A percentile compares a stretch with the other conserved stretches of the same genome.
These are phyloP conservation scores for Podospora fimiseda DNA, from an alignment of 495 filamentous ascomycete genomes.

Conservation along the genomic window DNA sequence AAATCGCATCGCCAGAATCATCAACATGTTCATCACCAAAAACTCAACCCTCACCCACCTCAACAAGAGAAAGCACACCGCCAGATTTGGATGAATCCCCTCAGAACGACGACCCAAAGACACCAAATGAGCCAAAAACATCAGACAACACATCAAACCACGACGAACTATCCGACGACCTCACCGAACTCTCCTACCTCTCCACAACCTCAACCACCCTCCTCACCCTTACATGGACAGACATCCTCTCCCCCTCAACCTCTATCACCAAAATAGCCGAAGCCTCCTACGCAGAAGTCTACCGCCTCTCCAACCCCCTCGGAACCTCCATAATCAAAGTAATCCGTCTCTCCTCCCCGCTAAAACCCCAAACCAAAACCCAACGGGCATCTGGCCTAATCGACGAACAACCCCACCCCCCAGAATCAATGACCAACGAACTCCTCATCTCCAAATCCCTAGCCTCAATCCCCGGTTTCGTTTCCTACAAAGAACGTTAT, in stretches of 20 bases:
- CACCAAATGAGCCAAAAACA: too few relatives aligned
- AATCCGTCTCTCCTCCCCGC: slow-evolving; percentile 43
- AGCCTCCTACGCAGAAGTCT: slow-evolving; percentile 63
- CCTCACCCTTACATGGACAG: slow-evolving; percentile 43
- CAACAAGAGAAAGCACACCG: too few relatives aligned
- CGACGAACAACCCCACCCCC: slow-evolving; percentile 43
- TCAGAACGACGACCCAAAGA: too few relatives aligned
- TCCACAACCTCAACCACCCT: too few relatives aligned
- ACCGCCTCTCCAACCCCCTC: slow-evolving; percentile 47
- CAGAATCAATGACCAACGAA: slow-evolving; percentile 47
- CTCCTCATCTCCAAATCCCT: slow-evolving; percentile 69
- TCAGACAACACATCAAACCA: slow-evolving; percentile 1
- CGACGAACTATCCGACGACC: slow-evolving; percentile 5
- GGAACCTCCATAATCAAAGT: slow-evolving; percentile 50
- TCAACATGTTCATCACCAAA: too few relatives aligned
- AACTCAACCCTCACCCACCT: too few relatives aligned
- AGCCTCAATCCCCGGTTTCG: slow-evolving; percentile 78
- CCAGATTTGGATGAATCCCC: too few relatives aligned
- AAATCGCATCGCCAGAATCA: too few relatives aligned
- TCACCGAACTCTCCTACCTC: too few relatives aligned
- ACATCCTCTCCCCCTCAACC: slow-evolving; percentile 43
- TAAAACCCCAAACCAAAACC: slow-evolving; percentile 40
- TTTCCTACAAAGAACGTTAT: slow-evolving; percentile 75
- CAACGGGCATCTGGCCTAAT: slow-evolving; percentile 41
- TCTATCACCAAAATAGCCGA: slow-evolving; percentile 59